Evolutionary conservation across 306 rosid genomes (phyloP).

Genomic region (Lithocarpus polystachyus): DNA sequence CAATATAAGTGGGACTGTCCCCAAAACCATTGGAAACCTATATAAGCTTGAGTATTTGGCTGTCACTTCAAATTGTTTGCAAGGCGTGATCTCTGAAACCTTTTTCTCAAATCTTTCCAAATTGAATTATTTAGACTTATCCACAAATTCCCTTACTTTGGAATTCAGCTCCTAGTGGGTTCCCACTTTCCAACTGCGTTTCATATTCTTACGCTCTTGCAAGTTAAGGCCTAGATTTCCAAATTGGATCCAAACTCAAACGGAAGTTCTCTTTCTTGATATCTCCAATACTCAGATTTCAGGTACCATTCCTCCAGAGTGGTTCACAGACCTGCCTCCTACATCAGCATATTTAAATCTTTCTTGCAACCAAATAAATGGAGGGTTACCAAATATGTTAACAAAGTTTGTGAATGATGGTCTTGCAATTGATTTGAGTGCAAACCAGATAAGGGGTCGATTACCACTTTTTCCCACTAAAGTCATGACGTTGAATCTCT

Average conservation of each 20-base stretch:
- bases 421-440: constrained; percentile 17
- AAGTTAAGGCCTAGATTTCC: constrained; percentile 14
- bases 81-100: not conserved
- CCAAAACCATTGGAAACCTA: constrained; percentile 7
- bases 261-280: fast-evolving
- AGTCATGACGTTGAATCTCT: not conserved
- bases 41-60: not conserved
- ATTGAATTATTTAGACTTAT: not conserved
- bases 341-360: constrained; percentile 1
- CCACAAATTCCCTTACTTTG: not conserved
- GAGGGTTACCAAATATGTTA: constrained; percentile 6
- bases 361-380: constrained; percentile 25
- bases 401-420: not conserved
- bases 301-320: too few species aligned
- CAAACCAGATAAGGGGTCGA: constrained; percentile 22
- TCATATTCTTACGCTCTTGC: not conserved
- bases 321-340: too few species aligned
- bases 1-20: not conserved
- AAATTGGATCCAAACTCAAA: constrained; percentile 6
- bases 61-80: not conserved
- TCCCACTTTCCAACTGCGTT: not conserved
- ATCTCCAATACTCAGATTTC: not conserved
- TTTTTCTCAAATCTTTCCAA: not conserved
- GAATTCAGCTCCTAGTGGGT: not conserved
- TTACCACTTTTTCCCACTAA: not conserved